A percentile compares a stretch with the other conserved stretches of the same genome.
Evolutionary conservation across 2,329 filamentous ascomycete genomes (phyloP).

Genomic region (Tolypocladium endophyticum): DNA sequence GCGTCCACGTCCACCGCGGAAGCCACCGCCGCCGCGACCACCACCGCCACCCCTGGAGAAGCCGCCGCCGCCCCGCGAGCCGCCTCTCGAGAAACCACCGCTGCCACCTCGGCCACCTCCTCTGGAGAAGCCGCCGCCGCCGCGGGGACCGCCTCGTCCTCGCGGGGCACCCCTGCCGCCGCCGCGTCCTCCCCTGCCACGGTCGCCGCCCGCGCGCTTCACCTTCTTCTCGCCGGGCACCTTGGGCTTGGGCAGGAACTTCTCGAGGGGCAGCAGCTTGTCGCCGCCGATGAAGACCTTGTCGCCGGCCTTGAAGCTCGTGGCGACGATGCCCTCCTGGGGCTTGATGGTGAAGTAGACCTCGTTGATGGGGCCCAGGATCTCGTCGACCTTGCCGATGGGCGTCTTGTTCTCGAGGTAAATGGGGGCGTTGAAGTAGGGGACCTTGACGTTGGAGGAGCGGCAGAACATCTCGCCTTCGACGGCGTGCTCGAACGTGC

Average conservation of each 20-base stretch:
- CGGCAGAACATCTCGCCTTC: constrained; percentile 98
- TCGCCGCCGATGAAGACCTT: constrained; percentile 94
- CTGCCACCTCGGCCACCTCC: constrained; percentile 18
- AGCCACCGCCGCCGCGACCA: constrained; percentile 16
- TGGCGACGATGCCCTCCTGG: constrained; percentile 88
- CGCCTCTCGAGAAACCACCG: constrained; percentile 8
- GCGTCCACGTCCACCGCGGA: constrained; percentile 9
- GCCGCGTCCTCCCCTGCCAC: constrained; percentile 16
- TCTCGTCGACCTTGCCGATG: constrained; percentile 95
- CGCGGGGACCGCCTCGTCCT: constrained; percentile 30
- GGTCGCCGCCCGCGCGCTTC: constrained; percentile 48
- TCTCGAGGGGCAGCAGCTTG: constrained; percentile 89
- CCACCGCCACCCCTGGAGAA: constrained; percentile 17
- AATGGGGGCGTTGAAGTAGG: constrained; percentile 98
- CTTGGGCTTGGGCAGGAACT: constrained; percentile 95
- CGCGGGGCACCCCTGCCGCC: constrained; percentile 17
- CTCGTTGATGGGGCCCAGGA: constrained; percentile 94
- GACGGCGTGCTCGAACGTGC: constrained; percentile 84
- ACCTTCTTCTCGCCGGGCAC: constrained; percentile 51
- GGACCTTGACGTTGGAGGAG: constrained; percentile 88
- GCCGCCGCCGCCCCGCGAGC: constrained; percentile 17
- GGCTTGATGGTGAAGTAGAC: constrained; percentile 98
- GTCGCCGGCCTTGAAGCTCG: constrained; percentile 90
- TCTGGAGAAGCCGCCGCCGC: constrained; percentile 20
- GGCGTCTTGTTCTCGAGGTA: constrained; percentile 98